Evolutionary conservation across 2,329 filamentous ascomycete genomes (phyloP), one percentile per base, ranked within the genome.

Genomic region (Ophiosphaerella korrae): DNA sequence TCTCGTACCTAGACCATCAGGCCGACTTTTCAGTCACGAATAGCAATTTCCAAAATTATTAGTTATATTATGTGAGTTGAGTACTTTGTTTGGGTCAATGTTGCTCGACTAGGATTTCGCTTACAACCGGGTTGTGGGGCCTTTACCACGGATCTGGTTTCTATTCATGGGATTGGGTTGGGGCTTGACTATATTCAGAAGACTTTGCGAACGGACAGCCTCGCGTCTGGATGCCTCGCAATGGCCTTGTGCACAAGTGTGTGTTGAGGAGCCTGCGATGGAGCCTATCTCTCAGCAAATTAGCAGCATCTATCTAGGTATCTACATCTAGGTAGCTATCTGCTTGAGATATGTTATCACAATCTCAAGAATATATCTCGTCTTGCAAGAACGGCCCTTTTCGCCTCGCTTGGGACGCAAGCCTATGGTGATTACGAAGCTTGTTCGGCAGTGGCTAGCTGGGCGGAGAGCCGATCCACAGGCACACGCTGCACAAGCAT

Each of bases 1-100:
- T 34, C 18, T 21, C 33, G 53, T 53, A 56, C 66, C 64, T 65
- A 67, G 64, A 67, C 64, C 64, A 67, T 55, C 57, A 61, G 58
- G 63, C 64, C 64, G 53, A 26, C 31, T 13, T 42, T 41, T 42
- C 26, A 31, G 14, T 38, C 42, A 24, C 59, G 42, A 31, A 48
- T 58, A 49, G 33, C 40, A 45, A 55, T 44, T 43, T 42, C 29
- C 31, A 2, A 46, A 42, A 26, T 31, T 32, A 41, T 8, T 5
- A 29, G 12, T 5, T 35, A 14, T 34, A 38, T 53, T 38, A 11
- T 7, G 5, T 47, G 29, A 6, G 3, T 31, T 6, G 7, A 7
- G 43, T 21, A 4, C 18, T 21, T 21, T 21, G 18, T 21, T 40
- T 34, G 12, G 37, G 18, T 23, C 18, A 1, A 21, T 24, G 12